Conservation (phyloP, 257 asterid genomes). For the Ajuga chamaepitys region DNA sequence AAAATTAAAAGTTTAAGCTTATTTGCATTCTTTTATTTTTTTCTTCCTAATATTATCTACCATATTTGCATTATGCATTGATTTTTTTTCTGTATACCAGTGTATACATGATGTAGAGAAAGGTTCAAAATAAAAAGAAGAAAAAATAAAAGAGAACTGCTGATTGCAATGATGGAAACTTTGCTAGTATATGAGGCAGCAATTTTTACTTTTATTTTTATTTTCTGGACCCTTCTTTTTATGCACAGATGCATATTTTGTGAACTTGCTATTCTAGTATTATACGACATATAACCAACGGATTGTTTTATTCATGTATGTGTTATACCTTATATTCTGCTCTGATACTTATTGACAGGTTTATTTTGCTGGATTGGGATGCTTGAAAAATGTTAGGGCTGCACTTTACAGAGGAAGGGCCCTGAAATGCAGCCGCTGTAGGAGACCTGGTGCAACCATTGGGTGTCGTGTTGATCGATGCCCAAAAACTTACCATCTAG, state of each 20-base stretch:
- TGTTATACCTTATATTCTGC: slow-evolving; percentile 1
- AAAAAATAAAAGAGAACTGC: not conserved
- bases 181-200: slow-evolving; percentile 32
- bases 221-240: slow-evolving; percentile 9
- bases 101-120: not conserved
- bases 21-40: not conserved
- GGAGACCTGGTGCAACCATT: slow-evolving; percentile 97
- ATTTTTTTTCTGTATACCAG: not conserved
- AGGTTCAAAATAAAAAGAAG: not conserved
- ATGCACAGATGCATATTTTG: not conserved
- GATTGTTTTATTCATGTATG: slow-evolving; percentile 10
- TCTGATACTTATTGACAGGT: slow-evolving; percentile 45
- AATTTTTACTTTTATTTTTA: slow-evolving; percentile 18
- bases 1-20: not conserved
- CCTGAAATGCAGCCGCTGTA: slow-evolving; percentile 90
- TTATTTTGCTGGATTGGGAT: slow-evolving; percentile 97
- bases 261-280: slow-evolving; percentile 5
- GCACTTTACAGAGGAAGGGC: slow-evolving; percentile 95
- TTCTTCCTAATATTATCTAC: not conserved
- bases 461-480: slow-evolving; percentile 99
- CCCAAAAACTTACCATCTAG: slow-evolving; percentile 95
- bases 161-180: slow-evolving; percentile 35
- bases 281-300: not conserved
- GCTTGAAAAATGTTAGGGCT: slow-evolving; percentile 96
- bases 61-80: not conserved